Evolutionary conservation across 1,139 yeast species (phyloP), one percentile per base, ranked within the genome.

Genomic region (Hyphopichia pseudoburtonii): DNA sequence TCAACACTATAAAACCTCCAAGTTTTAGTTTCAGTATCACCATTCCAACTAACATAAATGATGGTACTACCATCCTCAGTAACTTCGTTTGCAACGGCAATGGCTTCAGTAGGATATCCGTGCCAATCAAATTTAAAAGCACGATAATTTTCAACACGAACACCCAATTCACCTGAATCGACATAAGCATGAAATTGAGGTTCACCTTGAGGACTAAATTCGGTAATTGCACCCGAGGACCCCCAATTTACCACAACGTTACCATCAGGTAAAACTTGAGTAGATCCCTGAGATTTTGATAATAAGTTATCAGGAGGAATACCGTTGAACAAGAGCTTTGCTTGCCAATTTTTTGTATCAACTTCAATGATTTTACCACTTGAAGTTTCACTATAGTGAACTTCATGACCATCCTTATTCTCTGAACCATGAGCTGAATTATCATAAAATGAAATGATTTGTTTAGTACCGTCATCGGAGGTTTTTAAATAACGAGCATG

Each of bases 181-280:
- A 65, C 40, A 37, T 50, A 59, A 2, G 73, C 68, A 39, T 62
- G 62, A 51, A 65, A 65, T 11, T 64, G 48, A 7, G 60, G 45
- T 12, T 55, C 48, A 4, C 60, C 67, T 2, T 60, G 44, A 6
- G 41, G 33, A 38, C 55, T 51, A 36, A 50, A 62, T 39, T 66
- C 71, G 8, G 72, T 63, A 5, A 67, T 52, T 4, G 67, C 65
- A 15, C 70, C 70, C 22, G 52, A 59, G 5, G 69, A 60, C 3
- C 72, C 73, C 71, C 72, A 67, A 36, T 61, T 62, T 11, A 64
- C 66, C 25, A 67, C 38, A 15, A 61, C 69, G 36, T 66, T 56
- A 5, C 68, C 68, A 36, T 64, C 54, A n/a, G 56, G 54, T 30
- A 66, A 47, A 2, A 64, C 55, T 39, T 65, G 71, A 1, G 64